Base-by-base conservation (phyloP, 129 eudicot genomes). In the Heracleum sosnowskyi region DNA sequence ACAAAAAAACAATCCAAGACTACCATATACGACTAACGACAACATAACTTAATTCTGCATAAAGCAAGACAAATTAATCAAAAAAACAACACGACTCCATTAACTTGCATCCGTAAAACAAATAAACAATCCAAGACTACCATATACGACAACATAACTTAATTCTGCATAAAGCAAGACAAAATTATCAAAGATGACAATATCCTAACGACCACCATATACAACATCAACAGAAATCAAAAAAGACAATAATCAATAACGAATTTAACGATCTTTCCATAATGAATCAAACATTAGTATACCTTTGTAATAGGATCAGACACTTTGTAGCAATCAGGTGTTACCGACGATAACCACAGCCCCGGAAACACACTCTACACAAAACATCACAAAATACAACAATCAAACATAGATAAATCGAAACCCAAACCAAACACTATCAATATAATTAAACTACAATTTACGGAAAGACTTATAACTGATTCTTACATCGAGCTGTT, bases 321-420 rank as follows among this genome's bases (percentile, higher is more conserved):
- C 2, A 86, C 89, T 74, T 70, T 83, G 49, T 86, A 86, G n/a
- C 83, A 83, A 80, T 83, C 89, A 16, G 83, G 73, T 31, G 86
- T 83, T 73, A 83, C 78, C 13, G 78, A 77, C 0, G 49, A 78
- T 73, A 86, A 64, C 81, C 79, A 86, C 73, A 74, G 9, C 24
- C 86, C 89, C 33, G 87, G 87, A 46, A 83, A 83, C 35, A 78
- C 45, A 74, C 35, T 41, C 87, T 86, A 84, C 76, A 80, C 2
- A 57, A 7, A 77, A 76, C 42, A 49, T 1, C 31, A 57, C 64
- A 57, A 24, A 51, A 51, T 11, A 76, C 16, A 51, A 7, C 28
- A 35, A 51, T 11, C 44, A 55, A 53, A 22, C 7, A 57, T 76
- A 2, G 34, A 20, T 11, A 73, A 73, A 26, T 40, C 1, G 15